A percentile compares a stretch with the other conserved stretches of the same genome.
These are phyloP conservation scores for Boletus insuetus DNA, from an alignment of 768 basidiomycete species.

Conservation along the genomic window DNA sequence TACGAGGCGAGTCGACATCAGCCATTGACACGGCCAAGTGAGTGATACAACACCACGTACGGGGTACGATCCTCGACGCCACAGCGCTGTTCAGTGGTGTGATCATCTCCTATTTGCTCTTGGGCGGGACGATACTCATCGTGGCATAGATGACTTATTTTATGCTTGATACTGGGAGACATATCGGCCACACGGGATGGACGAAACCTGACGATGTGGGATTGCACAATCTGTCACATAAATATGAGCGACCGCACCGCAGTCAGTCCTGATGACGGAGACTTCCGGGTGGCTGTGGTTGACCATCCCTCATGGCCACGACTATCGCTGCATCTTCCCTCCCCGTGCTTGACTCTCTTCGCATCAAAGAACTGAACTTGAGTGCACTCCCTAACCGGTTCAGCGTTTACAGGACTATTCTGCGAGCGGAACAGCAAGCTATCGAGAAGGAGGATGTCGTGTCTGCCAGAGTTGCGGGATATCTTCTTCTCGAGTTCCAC, in stretches of 20 bases:
- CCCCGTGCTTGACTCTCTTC: not conserved
- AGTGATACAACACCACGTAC: conserved; percentile 4
- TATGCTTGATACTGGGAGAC: conserved; percentile 79
- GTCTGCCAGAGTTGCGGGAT: not conserved
- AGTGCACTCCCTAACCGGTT: not conserved
- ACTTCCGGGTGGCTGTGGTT: too few relatives aligned
- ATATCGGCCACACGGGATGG: conserved; percentile 6
- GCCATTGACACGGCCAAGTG: not conserved
- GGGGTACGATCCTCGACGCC: too few relatives aligned
- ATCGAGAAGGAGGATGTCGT: not conserved
- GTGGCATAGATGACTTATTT: conserved; percentile 92
- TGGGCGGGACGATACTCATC: conserved; percentile 67
- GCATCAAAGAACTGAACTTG: not conserved
- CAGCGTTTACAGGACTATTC: not conserved
- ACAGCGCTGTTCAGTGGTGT: conserved; percentile 24
- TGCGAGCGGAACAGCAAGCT: not conserved
- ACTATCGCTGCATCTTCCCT: not conserved
- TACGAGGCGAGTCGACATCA: not conserved
- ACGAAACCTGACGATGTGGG: conserved; percentile 2
- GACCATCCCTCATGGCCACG: too few relatives aligned
- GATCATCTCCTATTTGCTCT: conserved; percentile 43
- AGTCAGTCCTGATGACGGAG: too few relatives aligned
- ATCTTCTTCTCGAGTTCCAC: not conserved
- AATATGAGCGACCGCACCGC: too few relatives aligned
- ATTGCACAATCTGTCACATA: too few relatives aligned